Percentiles rank a stretch among this genome's conserved stretches.
Evolutionary conservation across 108 stramenopile species (phyloP).

Genomic region (Schizochytrium sp.): DNA sequence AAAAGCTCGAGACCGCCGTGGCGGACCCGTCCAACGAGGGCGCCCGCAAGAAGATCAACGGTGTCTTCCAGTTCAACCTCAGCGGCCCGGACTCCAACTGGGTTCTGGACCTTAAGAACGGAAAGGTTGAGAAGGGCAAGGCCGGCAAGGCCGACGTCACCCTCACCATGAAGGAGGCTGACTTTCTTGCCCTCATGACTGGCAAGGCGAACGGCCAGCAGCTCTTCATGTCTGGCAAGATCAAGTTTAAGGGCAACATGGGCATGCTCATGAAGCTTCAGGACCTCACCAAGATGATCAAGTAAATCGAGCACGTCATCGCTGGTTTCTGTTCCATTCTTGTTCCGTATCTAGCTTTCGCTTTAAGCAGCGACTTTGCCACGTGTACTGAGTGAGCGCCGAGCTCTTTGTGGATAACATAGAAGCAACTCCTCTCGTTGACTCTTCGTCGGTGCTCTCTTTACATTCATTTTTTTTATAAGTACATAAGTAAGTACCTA

Average conservation of each 20-base stretch:
- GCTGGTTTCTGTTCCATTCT: too few relatives aligned
- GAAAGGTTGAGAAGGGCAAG: conserved; percentile 61
- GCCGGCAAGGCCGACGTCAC: conserved; percentile 58
- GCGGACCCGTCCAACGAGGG: conserved; percentile 18
- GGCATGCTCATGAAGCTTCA: conserved; percentile 54
- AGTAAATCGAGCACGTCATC: background rate
- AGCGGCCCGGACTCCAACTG: conserved; percentile 47
- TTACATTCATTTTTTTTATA: too few relatives aligned
- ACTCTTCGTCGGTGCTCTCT: too few relatives aligned
- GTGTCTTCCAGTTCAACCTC: conserved; percentile 60
- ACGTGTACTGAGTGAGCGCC: too few relatives aligned
- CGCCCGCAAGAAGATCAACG: conserved; percentile 61
- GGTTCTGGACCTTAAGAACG: conserved; percentile 61
- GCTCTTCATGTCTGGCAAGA: conserved; percentile 59
- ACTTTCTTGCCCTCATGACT: conserved; percentile 20
- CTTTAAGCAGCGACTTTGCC: too few relatives aligned
- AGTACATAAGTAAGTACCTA: too few relatives aligned
- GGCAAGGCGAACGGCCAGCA: conserved; percentile 58
- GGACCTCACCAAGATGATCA: background rate
- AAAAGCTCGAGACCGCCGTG: background rate
- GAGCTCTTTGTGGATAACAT: too few relatives aligned
- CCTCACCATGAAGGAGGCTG: conserved; percentile 58
- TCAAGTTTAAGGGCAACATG: conserved; percentile 64
- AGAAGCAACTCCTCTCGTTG: too few relatives aligned
- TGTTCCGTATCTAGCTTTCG: too few relatives aligned